Evolutionary conservation across 139 green algal genomes (phyloP), one percentile per base, ranked within the genome.

Genomic region (Edaphochlamys debaryana): DNA sequence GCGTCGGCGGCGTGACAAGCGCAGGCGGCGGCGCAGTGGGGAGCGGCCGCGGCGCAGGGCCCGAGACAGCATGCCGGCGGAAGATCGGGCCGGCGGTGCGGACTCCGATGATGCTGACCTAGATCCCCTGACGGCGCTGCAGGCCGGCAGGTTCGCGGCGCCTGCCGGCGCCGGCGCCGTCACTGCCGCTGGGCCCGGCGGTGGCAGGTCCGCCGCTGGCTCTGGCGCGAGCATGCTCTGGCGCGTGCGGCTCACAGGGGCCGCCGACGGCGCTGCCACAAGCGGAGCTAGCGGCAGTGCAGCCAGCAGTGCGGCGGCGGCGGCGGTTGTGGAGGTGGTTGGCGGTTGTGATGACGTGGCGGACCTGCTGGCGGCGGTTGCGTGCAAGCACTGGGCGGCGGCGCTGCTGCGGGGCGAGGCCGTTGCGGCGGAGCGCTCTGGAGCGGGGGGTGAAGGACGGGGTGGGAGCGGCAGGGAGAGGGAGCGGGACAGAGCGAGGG

Each of bases 291-390:
- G n/a, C n/a, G n/a, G n/a, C n/a, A n/a, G n/a, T n/a, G n/a, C n/a
- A n/a, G n/a, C n/a, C n/a, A n/a, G n/a, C n/a, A n/a, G 34, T 20
- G 40, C 13, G 58, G 70, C 58, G 8, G 38, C 38, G 37, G 29
- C 29, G 0, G 58, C n/a, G 30, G 42, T 36, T 4, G 56, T 80
- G 5, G 75, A 81, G 42, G n/a, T 81, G 40, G 75, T 81, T 36
- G 75, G 75, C n/a, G 75, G 50, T 5, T 63, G 60, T 25, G 69
- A 86, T 29, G 80, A 86, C 27, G 60, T 86, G 42, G 80, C 80
- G 32, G 80, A 86, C 58, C 22, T 86, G 58, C 62, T 86, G 45
- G 80, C 80, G n/a, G 74, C 69, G 29, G 58, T 23, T 20, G 80
- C 80, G 27, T 60, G 34, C 58, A 86, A 86, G 69, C 80, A 80